Percentiles rank a stretch among this genome's conserved stretches.
phyloP scores from a whole-genome alignment of 2,329 filamentous ascomycete genomes.

The Aspergillus pseudoviridinutans region DNA sequence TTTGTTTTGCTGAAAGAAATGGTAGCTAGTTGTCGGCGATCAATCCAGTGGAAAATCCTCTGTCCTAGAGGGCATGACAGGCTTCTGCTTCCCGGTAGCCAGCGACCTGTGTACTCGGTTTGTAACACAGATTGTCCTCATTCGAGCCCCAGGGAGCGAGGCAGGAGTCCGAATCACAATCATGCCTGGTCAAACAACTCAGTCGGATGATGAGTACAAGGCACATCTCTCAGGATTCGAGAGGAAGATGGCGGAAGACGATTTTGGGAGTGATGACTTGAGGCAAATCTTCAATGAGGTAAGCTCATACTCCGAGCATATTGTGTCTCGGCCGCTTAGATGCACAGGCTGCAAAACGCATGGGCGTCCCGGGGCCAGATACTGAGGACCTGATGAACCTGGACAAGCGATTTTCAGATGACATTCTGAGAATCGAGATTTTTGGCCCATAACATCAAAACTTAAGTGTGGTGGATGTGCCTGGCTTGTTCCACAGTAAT shows the following conservation, averaged over 20 bases:
- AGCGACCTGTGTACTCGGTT: constrained; percentile 31
- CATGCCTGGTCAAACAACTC: constrained; percentile 25
- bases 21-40: constrained; percentile 31
- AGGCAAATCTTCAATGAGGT: constrained; percentile 21
- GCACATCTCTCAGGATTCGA: constrained; percentile 14
- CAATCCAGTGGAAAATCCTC: constrained; percentile 33
- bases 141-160: constrained; percentile 10
- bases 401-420: constrained; percentile 34
- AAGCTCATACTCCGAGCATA: background rate
- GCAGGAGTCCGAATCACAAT: constrained; percentile 27
- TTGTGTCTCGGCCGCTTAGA: background rate
- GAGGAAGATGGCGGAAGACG: constrained; percentile 4
- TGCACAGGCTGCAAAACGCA: constrained; percentile 20
- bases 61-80: constrained; percentile 27
- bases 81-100: constrained; percentile 26
- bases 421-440: constrained; percentile 43
- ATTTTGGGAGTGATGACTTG: constrained; percentile 19
- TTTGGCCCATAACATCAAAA: constrained; percentile 36
- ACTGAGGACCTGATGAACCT: constrained; percentile 9
- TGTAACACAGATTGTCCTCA: constrained; percentile 29
- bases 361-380: constrained; percentile 22
- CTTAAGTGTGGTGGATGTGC: constrained; percentile 44
- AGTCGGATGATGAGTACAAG: constrained; percentile 8
- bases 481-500: constrained; percentile 38
- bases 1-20: constrained; percentile 1